A percentile compares a stretch with the other conserved stretches of the same genome.
Evolutionary conservation across 805 yeast species (phyloP).

Genomic region (Myxozyma mucilagina): DNA sequence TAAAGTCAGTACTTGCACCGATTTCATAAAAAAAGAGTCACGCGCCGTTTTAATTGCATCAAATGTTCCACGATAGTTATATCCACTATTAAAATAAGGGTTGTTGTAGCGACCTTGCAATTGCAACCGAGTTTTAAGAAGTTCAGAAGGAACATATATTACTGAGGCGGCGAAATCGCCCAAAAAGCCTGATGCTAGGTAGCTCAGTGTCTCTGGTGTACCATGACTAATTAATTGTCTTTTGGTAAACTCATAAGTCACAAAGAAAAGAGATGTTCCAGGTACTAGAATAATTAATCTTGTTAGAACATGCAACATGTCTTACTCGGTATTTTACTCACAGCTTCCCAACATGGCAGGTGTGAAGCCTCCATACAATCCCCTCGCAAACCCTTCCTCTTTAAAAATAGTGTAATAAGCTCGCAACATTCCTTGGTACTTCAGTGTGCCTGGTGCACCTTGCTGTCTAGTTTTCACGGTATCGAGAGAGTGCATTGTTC

Average conservation of each 20-base stretch:
- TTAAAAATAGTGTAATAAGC: slow-evolving; percentile 74
- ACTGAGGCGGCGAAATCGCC: slow-evolving; percentile 90
- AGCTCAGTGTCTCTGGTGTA: slow-evolving; percentile 75
- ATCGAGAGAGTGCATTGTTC: slow-evolving; percentile 91
- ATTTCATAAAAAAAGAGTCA: background rate
- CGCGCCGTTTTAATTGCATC: slow-evolving; percentile 61
- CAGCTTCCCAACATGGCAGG: slow-evolving; percentile 87
- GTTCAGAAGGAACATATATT: slow-evolving; percentile 94
- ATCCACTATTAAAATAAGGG: slow-evolving; percentile 75
- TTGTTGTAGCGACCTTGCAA: slow-evolving; percentile 87
- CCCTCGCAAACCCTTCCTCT: slow-evolving; percentile 83
- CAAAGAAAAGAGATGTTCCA: slow-evolving; percentile 90
- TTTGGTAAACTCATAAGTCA: slow-evolving; percentile 82
- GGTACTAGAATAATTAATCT: slow-evolving; percentile 53
- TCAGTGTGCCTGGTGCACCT: slow-evolving; percentile 70
- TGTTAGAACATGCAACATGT: no score
- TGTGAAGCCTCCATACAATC: slow-evolving; percentile 86
- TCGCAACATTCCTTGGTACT: slow-evolving; percentile 71
- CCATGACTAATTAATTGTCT: slow-evolving; percentile 63
- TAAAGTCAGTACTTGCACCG: background rate
- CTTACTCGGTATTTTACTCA: slow-evolving; percentile 1
- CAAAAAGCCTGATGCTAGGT: slow-evolving; percentile 81
- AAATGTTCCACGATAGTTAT: slow-evolving; percentile 73
- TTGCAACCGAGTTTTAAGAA: slow-evolving; percentile 87
- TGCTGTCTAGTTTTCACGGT: slow-evolving; percentile 97